These are phyloP conservation scores for Colletotrichum sp. DNA, from an alignment of 2,329 filamentous ascomycete species.

Conservation along the genomic window DNA sequence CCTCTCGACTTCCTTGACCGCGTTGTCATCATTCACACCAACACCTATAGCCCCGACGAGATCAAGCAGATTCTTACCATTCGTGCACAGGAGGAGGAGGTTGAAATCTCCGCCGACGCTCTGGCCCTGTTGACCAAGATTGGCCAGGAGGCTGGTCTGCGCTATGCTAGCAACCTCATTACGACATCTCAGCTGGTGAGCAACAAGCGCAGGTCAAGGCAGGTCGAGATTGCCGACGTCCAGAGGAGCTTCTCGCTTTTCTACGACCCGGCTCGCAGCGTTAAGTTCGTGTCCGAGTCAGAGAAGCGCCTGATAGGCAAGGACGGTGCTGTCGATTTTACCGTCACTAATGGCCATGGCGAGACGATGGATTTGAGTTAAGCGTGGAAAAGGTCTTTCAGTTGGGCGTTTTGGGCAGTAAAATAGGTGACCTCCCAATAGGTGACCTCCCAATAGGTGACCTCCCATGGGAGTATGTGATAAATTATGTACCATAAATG, in stretches of 20 bases:
- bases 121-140: constrained; percentile 95
- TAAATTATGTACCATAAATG: constrained; percentile 23
- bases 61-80: constrained; percentile 93
- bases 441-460: constrained; percentile 8
- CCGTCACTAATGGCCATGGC: constrained; percentile 58
- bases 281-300: constrained; percentile 87
- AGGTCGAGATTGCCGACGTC: constrained; percentile 86
- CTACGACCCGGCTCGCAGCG: constrained; percentile 86
- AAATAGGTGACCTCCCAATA: not conserved
- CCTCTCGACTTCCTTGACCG: constrained; percentile 96
- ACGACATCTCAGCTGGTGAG: constrained; percentile 89
- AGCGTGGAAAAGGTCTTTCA: constrained; percentile 14
- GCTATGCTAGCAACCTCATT: constrained; percentile 98
- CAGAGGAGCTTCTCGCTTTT: constrained; percentile 94
- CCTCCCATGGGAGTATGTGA: constrained; percentile 14
- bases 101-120: constrained; percentile 88
- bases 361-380: constrained; percentile 53
- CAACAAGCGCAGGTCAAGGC: constrained; percentile 83
- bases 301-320: constrained; percentile 94
- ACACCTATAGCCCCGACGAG: constrained; percentile 80
- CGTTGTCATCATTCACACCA: constrained; percentile 94
- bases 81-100: constrained; percentile 92
- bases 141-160: constrained; percentile 85
- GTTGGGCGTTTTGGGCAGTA: constrained; percentile 20
- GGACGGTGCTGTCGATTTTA: constrained; percentile 78